Conservation (phyloP, 2,329 filamentous ascomycete species). For the Penicillium psychrosexuale region DNA sequence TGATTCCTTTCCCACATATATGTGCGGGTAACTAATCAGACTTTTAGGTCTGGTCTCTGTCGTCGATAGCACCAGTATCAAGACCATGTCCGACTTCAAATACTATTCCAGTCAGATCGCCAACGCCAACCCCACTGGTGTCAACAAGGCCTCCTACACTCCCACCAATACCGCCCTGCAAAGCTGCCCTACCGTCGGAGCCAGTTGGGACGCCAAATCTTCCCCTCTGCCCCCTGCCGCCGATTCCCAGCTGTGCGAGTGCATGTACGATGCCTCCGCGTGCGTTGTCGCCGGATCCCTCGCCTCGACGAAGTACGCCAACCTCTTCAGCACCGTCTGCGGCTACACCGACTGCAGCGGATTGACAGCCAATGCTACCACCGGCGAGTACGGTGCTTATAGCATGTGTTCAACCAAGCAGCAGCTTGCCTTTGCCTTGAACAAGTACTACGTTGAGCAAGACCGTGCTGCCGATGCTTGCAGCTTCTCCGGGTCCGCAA, state of each 20-base stretch:
- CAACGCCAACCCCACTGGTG: slow-evolving; percentile 62
- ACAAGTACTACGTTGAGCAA: slow-evolving; percentile 46
- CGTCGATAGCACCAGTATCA: slow-evolving; percentile 62
- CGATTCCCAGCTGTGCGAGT: slow-evolving; percentile 72
- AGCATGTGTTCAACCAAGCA: slow-evolving; percentile 45
- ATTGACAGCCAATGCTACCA: slow-evolving; percentile 38
- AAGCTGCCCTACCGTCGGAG: slow-evolving; percentile 64
- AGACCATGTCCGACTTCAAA: slow-evolving; percentile 69
- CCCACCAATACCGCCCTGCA: slow-evolving; percentile 65
- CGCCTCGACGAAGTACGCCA: slow-evolving; percentile 24
- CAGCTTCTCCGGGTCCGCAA: slow-evolving; percentile 43
- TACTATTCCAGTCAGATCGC: slow-evolving; percentile 67
- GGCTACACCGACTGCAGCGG: slow-evolving; percentile 42
- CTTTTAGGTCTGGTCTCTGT: slow-evolving; percentile 51
- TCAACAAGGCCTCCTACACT: slow-evolving; percentile 64
- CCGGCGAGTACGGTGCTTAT: slow-evolving; percentile 46
- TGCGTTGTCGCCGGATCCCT: slow-evolving; percentile 60
- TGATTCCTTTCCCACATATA: background rate
- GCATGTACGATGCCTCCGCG: slow-evolving; percentile 70
- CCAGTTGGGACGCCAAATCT: slow-evolving; percentile 64
- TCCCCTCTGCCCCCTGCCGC: slow-evolving; percentile 72
- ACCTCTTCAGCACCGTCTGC: slow-evolving; percentile 60
- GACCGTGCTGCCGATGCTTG: slow-evolving; percentile 39
- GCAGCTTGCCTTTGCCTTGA: slow-evolving; percentile 45
- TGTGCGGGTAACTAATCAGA: background rate